phyloP scores from a whole-genome alignment of 75 land plant species.

The Pinus albicaulis region DNA sequence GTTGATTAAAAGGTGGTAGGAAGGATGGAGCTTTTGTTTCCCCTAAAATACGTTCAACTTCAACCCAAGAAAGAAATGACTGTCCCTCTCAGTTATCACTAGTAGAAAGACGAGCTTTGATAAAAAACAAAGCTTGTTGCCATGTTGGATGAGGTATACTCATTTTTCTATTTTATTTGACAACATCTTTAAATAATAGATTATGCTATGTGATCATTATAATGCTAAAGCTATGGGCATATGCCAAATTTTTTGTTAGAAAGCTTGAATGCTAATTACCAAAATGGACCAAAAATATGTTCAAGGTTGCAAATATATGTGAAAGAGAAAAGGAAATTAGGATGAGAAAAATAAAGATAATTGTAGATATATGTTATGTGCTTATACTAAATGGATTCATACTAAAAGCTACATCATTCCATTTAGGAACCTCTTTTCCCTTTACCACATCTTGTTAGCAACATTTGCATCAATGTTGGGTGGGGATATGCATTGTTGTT shows the following conservation, averaged over 20 bases:
- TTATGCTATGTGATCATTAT: background rate
- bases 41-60: background rate
- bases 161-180: background rate
- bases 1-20: slow-evolving; percentile 10
- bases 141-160: slow-evolving; percentile 84
- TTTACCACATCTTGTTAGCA: background rate
- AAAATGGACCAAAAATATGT: background rate
- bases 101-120: slow-evolving; percentile 73
- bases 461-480: background rate
- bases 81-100: slow-evolving; percentile 40
- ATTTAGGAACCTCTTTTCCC: background rate
- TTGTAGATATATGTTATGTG: background rate
- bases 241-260: background rate
- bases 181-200: background rate
- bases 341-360: background rate
- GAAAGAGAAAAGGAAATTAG: background rate
- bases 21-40: slow-evolving; percentile 13
- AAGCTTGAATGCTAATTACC: background rate
- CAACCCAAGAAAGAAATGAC: slow-evolving; percentile 11
- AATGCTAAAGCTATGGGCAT: background rate
- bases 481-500: background rate
- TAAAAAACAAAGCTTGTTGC: slow-evolving; percentile 67
- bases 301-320: background rate
- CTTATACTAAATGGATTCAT: background rate
- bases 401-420: background rate